Base-by-base conservation (phyloP, 768 basidiomycete genomes). In the Pisolithus sp. region DNA sequence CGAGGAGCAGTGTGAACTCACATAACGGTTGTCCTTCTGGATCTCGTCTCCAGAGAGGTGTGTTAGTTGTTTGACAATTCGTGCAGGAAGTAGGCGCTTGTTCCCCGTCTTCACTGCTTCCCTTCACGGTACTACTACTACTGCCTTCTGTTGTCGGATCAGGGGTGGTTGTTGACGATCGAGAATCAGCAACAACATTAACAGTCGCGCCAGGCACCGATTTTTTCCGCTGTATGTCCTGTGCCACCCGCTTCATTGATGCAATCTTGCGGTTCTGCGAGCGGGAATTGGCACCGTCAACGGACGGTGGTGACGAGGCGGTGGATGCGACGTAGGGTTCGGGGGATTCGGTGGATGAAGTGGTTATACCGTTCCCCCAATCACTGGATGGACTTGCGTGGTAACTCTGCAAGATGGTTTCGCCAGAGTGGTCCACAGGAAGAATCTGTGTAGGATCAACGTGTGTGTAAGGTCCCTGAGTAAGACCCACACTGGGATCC, bases 61-160 rank as follows among this genome's bases (percentile, higher is more conserved):
- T 97, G 64, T 93, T 96, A 12, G 90, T 94, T 50, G 94, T 97
- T 60, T 89, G 85, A 68, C 94, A 97, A 64, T 97, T 97, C 6
- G 89, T 92, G 67, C 94, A 97, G 26, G 89, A 73, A 2, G 92
- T 96, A 8, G 86, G 90, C 7, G 81, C 65, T 52, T 78, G 76
- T 43, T 89, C 88, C 48, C 76, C 80, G 50, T 87, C 85, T 54
- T 86, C 89, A 45, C 74, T 74, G 40, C 66, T 72, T 23, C 72
- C 73, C 57, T 74, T 76, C 51, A 58, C 61, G 51, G 57, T 62
- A 48, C 52, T 60, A 55, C 58, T 60, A 52, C 62, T 64, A 49
- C 65, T 62, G 38, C 66, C 62, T 46, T 62, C 66, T 4, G 57
- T 63, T 39, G 69, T 69, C 51, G 77, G 62, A 58, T 88, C 87